Percentiles rank a stretch among this genome's conserved stretches.
These are phyloP conservation scores for Trypanosoma platydactyli DNA, from an alignment of 208 protist species.

Conservation along the genomic window DNA sequence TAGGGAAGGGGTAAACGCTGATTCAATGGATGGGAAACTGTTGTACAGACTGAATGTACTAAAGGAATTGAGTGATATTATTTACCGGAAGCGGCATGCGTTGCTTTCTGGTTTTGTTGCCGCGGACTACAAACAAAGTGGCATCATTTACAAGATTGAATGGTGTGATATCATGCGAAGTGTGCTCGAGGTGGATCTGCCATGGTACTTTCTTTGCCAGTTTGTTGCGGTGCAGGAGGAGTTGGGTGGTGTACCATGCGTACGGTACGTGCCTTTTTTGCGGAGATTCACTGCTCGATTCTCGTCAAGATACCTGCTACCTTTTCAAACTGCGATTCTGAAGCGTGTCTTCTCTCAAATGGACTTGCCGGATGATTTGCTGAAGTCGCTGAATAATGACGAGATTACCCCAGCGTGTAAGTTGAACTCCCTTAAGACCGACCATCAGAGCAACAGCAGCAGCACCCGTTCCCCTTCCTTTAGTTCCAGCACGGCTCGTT, in stretches of 20 bases:
- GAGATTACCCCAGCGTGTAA: neutral
- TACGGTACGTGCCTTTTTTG: constrained; percentile 85
- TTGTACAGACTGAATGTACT: constrained; percentile 10
- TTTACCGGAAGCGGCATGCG: constrained; percentile 74
- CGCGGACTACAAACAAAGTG: constrained; percentile 62
- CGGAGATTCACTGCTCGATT: constrained; percentile 58
- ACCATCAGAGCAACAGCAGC: neutral
- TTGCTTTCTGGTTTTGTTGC: constrained; percentile 74
- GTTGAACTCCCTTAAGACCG: neutral
- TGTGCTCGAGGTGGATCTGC: constrained; percentile 70
- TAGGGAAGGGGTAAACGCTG: no score
- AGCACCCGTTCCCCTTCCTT: neutral
- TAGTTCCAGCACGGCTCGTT: no score
- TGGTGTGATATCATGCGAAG: constrained; percentile 77
- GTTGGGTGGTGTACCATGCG: constrained; percentile 57
- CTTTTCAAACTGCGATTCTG: constrained; percentile 49
- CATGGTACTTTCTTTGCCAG: constrained; percentile 86
- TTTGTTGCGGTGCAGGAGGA: constrained; percentile 57
- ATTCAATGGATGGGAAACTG: constrained; percentile 4
- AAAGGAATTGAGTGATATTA: constrained; percentile 55
- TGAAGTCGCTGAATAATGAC: constrained; percentile 2
- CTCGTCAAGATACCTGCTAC: constrained; percentile 40
- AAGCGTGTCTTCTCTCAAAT: constrained; percentile 50
- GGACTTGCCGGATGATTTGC: constrained; percentile 73
- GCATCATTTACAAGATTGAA: constrained; percentile 83